These are phyloP conservation scores for Syncephalastrum monosporum DNA, from an alignment of 371 early-diverging fungal species.

Conservation along the genomic window DNA sequence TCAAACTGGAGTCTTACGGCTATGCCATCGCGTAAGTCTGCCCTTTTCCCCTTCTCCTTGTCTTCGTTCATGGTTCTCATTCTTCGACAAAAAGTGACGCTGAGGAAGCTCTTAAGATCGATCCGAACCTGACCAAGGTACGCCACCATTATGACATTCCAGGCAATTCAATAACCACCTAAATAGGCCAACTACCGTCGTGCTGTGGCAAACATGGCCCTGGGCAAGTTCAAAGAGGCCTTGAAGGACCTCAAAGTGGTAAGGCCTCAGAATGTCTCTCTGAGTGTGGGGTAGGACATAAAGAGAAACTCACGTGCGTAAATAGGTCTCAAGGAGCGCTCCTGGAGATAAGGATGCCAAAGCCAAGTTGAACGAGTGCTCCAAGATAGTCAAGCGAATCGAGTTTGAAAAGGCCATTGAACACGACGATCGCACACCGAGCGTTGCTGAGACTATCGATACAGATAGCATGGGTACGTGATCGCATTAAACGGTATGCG, in stretches of 20 bases:
- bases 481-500: neutral
- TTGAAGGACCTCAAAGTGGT: slow-evolving; percentile 82
- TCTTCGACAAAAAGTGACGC: slow-evolving; percentile 65
- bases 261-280: neutral
- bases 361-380: slow-evolving; percentile 74
- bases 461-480: slow-evolving; percentile 45
- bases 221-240: slow-evolving; percentile 82
- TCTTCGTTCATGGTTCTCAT: neutral
- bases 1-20: slow-evolving; percentile 87
- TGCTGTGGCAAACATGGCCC: slow-evolving; percentile 84
- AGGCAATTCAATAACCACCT: neutral
- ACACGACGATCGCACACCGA: slow-evolving; percentile 43
- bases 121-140: slow-evolving; percentile 85
- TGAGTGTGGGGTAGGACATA: neutral
- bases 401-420: slow-evolving; percentile 95
- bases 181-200: slow-evolving; percentile 82
- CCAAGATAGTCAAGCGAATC: slow-evolving; percentile 82
- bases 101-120: slow-evolving; percentile 79
- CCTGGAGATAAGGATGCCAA: slow-evolving; percentile 74
- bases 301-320: neutral
- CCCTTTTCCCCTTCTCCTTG: neutral
- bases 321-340: slow-evolving; percentile 56
- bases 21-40: slow-evolving; percentile 73
- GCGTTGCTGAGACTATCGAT: slow-evolving; percentile 51
- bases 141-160: neutral